Evolutionary conservation across 192 early-diverging fungal species (phyloP), one percentile per base, ranked within the genome.

Genomic region (Tieghemiomyces parasiticus): DNA sequence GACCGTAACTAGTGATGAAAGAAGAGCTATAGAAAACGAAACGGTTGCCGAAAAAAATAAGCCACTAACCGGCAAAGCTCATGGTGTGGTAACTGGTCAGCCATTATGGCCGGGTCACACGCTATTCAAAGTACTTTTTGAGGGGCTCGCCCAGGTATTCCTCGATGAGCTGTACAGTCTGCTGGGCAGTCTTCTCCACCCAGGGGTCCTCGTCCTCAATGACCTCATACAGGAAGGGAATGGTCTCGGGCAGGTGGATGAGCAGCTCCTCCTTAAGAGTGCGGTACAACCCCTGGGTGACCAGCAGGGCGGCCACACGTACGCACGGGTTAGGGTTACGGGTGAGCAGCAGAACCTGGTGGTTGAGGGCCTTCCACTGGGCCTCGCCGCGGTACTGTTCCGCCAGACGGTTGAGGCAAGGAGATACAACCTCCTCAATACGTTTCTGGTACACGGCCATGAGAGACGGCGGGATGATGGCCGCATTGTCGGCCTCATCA

Each of bases 201-300:
- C 84, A 77, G 35, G 73, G 68, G 60, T 94, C 88, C 44, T 90
- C 87, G 63, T 97, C 90, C 70, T 99, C 95, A 86, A 94, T 83
- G 30, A 96, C 67, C 71, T 99, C 95, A 1, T 91, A 90, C 66
- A 99, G 66, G 65, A 86, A 87, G 6, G 95, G 91, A 49, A 99
- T 89, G 38, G 90, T 95, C 69, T 96, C 92, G 13, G 93, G 90
- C 68, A 99, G 75, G 60, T 92, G 71, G 29, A 89, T 76, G 35
- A 96, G 73, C 73, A 89, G 92, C 65, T 93, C 92, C 65, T 99
- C 95, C n/a, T 93, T 92, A 10, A 95, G 72, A 32, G 78, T 75
- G 55, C 77, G 71, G 64, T 95, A 99, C 35, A 95, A 80, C 60
- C 89, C 86, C 60, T 87, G 79, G 52, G 93, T 60, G 9, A 80